A percentile compares a stretch with the other conserved stretches of the same genome.
Evolutionary conservation across 495 filamentous ascomycete genomes (phyloP).

Genomic region (Penicillium paradoxum): DNA sequence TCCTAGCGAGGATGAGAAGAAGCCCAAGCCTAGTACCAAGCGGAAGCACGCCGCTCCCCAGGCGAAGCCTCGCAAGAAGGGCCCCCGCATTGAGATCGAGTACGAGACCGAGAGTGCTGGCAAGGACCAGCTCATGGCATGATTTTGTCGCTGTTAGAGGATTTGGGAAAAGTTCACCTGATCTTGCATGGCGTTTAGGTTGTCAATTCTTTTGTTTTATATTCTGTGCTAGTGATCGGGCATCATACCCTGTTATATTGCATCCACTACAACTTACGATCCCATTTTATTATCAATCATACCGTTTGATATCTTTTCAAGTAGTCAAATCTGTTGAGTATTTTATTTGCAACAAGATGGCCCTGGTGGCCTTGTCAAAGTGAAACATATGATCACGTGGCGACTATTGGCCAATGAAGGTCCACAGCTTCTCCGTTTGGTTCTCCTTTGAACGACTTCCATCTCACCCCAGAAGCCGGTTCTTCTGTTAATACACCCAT

Average conservation of each 20-base stretch:
- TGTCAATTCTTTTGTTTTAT: slow-evolving; percentile 16
- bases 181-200: slow-evolving; percentile 40
- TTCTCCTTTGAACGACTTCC: slow-evolving; percentile 1
- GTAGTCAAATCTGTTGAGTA: not conserved
- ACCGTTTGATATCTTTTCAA: not conserved
- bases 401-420: not conserved
- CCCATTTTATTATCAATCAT: not conserved
- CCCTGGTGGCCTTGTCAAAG: not conserved
- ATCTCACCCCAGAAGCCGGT: slow-evolving; percentile 17
- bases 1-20: slow-evolving; percentile 42
- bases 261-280: slow-evolving; percentile 24
- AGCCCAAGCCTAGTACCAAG: slow-evolving; percentile 56
- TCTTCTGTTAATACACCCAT: slow-evolving; percentile 14
- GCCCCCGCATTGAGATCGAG: slow-evolving; percentile 63
- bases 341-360: not conserved
- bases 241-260: slow-evolving; percentile 36
- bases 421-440: not conserved
- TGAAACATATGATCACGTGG: slow-evolving; percentile 18
- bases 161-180: slow-evolving; percentile 29
- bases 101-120: slow-evolving; percentile 58
- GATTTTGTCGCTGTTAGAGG: slow-evolving; percentile 7
- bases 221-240: slow-evolving; percentile 27
- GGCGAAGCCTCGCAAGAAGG: slow-evolving; percentile 63
- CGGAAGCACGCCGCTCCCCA: slow-evolving; percentile 59
- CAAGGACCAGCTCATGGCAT: slow-evolving; percentile 45